phyloP scores from a whole-genome alignment of 2,329 filamentous ascomycete genomes.

The Thermomyces lanuginosus region DNA sequence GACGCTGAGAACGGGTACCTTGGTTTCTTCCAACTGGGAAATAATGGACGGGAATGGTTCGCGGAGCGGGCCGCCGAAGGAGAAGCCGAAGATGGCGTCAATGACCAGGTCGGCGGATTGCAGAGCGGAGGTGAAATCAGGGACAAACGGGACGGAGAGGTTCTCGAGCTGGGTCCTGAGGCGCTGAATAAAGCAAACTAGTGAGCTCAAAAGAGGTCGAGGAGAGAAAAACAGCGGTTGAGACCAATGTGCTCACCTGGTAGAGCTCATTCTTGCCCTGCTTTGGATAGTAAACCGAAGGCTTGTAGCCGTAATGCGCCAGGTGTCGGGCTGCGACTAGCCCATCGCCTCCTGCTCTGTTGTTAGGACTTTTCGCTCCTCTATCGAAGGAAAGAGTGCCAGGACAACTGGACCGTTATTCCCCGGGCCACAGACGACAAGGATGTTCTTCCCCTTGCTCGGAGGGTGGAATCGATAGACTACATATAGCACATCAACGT shows the following conservation, averaged over 20 bases:
- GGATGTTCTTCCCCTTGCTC: constrained; percentile 50
- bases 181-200: constrained; percentile 35
- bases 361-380: not conserved
- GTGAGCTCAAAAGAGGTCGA: not conserved
- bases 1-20: constrained; percentile 66
- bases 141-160: constrained; percentile 65
- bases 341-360: constrained; percentile 61
- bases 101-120: constrained; percentile 60
- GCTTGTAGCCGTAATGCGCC: constrained; percentile 77
- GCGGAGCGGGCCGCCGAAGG: constrained; percentile 80
- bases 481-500: constrained; percentile 20
- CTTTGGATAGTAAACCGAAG: constrained; percentile 85
- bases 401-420: constrained; percentile 36
- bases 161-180: constrained; percentile 71
- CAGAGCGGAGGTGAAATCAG: constrained; percentile 57
- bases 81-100: constrained; percentile 93
- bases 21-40: constrained; percentile 53
- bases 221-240: not conserved
- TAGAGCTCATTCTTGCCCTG: constrained; percentile 81
- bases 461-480: constrained; percentile 74
- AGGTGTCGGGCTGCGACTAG: constrained; percentile 88
- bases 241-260: constrained; percentile 37
- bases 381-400: not conserved
- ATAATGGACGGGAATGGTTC: constrained; percentile 81
- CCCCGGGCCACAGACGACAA: constrained; percentile 80